Percentiles rank a stretch among this genome's conserved stretches.
Evolutionary conservation across 2,329 filamentous ascomycete genomes (phyloP).

Genomic region (Trichoderma sp.): DNA sequence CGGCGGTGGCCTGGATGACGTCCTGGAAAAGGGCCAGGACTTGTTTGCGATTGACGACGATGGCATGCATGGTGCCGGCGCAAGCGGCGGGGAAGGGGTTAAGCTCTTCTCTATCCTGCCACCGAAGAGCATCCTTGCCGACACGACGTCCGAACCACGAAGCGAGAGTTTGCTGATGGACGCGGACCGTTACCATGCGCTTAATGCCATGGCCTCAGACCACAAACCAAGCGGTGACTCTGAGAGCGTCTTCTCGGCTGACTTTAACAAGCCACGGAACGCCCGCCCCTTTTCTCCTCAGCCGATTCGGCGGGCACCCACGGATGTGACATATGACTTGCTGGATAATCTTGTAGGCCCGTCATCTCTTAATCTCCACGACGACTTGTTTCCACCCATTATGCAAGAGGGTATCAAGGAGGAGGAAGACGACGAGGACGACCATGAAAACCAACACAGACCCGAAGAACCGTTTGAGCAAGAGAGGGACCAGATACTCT

Average conservation of each 20-base stretch:
- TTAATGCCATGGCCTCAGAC: slow-evolving; percentile 45
- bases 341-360: slow-evolving; percentile 29
- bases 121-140: slow-evolving; percentile 60
- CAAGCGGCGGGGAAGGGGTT: slow-evolving; percentile 33
- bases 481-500: neutral
- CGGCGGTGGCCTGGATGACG: slow-evolving; percentile 62
- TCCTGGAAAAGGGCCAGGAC: slow-evolving; percentile 62
- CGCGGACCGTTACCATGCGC: slow-evolving; percentile 54
- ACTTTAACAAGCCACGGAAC: slow-evolving; percentile 52
- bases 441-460: neutral
- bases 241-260: slow-evolving; percentile 52
- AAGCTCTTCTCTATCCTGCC: slow-evolving; percentile 64
- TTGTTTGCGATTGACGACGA: slow-evolving; percentile 50
- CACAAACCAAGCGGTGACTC: slow-evolving; percentile 36
- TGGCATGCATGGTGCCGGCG: slow-evolving; percentile 32
- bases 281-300: slow-evolving; percentile 60
- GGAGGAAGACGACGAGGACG: slow-evolving; percentile 19
- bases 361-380: neutral
- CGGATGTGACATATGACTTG: slow-evolving; percentile 41
- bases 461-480: neutral
- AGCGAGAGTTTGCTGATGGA: slow-evolving; percentile 53
- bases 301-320: slow-evolving; percentile 42
- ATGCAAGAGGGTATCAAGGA: slow-evolving; percentile 19
- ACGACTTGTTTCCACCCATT: slow-evolving; percentile 20
- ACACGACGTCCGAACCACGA: slow-evolving; percentile 41